These are phyloP conservation scores for Murraya koenigii DNA, from an alignment of 345 rosid genomes.

Conservation along the genomic window DNA sequence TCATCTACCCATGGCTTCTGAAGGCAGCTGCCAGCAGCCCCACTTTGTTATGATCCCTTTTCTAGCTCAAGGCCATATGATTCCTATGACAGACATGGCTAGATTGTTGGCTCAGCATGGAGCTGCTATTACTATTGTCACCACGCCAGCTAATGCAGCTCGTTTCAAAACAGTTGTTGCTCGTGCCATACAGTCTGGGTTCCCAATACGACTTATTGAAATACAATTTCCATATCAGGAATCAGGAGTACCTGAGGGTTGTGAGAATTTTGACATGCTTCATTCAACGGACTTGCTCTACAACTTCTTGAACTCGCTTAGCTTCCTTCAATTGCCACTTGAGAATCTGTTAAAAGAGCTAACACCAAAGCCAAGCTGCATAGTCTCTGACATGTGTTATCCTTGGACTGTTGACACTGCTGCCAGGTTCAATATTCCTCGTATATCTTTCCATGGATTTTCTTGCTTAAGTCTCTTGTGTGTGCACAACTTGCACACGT, in stretches of 20 bases:
- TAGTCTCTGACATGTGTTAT: constrained; percentile 30
- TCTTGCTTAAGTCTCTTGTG: constrained; percentile 16
- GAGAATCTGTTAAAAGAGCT: constrained; percentile 17
- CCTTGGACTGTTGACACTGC: constrained; percentile 25
- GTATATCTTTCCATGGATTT: constrained; percentile 26
- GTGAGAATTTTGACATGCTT: constrained; percentile 7
- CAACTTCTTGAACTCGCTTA: not conserved
- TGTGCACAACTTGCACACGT: not conserved
- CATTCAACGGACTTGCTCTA: not conserved
- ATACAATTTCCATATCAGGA: constrained; percentile 1
- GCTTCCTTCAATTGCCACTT: constrained; percentile 2
- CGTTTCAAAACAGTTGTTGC: constrained; percentile 7
- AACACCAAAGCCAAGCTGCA: constrained; percentile 27
- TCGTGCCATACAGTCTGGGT: not conserved
- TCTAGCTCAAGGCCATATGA: constrained; percentile 62
- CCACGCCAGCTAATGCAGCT: constrained; percentile 33
- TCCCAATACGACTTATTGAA: not conserved
- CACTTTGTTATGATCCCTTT: constrained; percentile 53
- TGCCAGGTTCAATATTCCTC: constrained; percentile 18
- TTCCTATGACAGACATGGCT: constrained; percentile 51
- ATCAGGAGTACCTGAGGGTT: constrained; percentile 7
- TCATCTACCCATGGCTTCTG: not conserved
- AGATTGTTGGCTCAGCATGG: constrained; percentile 44
- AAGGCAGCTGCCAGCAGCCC: constrained; percentile 5
- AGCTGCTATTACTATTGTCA: constrained; percentile 40